phyloP scores from a whole-genome alignment of 441 rosid genomes.

The Pelargonium myrrhifolium region DNA sequence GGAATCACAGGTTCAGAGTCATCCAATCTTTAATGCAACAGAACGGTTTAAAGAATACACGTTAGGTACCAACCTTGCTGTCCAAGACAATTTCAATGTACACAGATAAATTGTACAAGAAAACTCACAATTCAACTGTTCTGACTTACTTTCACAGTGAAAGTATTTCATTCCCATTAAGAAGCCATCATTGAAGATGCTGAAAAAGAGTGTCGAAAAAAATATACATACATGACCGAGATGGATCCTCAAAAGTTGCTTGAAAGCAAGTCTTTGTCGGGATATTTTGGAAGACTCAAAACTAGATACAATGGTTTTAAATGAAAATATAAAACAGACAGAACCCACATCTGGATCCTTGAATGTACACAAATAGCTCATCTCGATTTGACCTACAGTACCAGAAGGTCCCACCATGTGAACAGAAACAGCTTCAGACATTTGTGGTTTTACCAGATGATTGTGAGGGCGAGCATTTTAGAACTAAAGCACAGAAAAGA shows the following conservation, averaged over 20 bases:
- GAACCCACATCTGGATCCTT: slow-evolving; percentile 28
- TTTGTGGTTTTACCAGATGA: slow-evolving; percentile 22
- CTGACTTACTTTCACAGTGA: not conserved
- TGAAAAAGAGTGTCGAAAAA: slow-evolving; percentile 7
- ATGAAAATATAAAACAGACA: slow-evolving; percentile 30
- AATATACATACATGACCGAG: slow-evolving; percentile 22
- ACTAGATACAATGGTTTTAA: slow-evolving; percentile 23
- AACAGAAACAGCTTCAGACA: slow-evolving; percentile 15
- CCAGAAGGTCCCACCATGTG: slow-evolving; percentile 20
- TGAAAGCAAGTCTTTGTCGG: slow-evolving; percentile 2
- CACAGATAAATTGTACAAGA: slow-evolving; percentile 2
- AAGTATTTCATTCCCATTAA: not conserved
- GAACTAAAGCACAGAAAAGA: slow-evolving; percentile 7
- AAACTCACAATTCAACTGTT: not conserved
- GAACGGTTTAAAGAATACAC: not conserved
- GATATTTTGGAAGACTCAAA: slow-evolving; percentile 22
- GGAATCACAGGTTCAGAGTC: too few relatives aligned
- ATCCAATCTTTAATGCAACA: too few relatives aligned
- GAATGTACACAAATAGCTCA: slow-evolving; percentile 34
- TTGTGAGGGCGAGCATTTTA: slow-evolving; percentile 4
- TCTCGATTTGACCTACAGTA: slow-evolving; percentile 25
- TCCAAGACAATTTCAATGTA: slow-evolving; percentile 10
- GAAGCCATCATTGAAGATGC: not conserved
- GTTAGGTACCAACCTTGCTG: not conserved
- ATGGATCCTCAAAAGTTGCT: slow-evolving; percentile 8